Evolutionary conservation across 2,329 filamentous ascomycete species (phyloP).

Genomic region (Aureobasidium mangrovei): DNA sequence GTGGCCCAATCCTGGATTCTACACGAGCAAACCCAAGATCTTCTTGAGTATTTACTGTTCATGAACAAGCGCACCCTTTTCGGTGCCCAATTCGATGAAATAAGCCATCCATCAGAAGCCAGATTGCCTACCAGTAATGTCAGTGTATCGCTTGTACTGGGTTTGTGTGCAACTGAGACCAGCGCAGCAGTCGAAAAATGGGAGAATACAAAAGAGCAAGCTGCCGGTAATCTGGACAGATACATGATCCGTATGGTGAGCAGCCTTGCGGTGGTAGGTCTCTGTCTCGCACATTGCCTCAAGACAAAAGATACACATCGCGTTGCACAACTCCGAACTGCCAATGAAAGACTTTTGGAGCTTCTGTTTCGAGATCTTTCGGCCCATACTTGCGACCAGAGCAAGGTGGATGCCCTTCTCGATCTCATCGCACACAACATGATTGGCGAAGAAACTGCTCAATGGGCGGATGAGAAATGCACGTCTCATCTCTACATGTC

Average conservation of each 20-base stretch:
- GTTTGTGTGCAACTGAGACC: constrained; percentile 6
- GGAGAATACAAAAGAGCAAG: constrained; percentile 5
- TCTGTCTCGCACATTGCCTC: constrained; percentile 26
- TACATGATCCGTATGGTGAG: constrained; percentile 44
- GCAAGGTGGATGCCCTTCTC: constrained; percentile 36
- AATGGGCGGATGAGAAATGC: neutral
- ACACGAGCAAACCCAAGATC: constrained; percentile 30
- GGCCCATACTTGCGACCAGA: constrained; percentile 32
- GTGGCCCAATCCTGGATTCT: constrained; percentile 38
- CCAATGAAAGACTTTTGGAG: constrained; percentile 22
- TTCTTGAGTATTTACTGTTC: constrained; percentile 44
- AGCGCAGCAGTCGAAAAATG: constrained; percentile 2
- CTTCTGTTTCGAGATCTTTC: constrained; percentile 29
- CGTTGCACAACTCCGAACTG: constrained; percentile 22
- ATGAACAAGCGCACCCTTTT: neutral
- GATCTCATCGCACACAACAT: constrained; percentile 24
- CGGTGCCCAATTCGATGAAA: neutral
- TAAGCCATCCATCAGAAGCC: neutral
- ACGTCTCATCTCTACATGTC: neutral
- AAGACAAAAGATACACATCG: constrained; percentile 22
- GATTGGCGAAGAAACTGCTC: neutral
- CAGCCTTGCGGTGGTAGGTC: constrained; percentile 39
- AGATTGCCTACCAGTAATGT: neutral
- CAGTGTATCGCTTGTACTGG: neutral
- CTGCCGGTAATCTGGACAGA: constrained; percentile 29